Evolutionary conservation across 2,329 filamentous ascomycete genomes (phyloP).

Genomic region (Pseudovirgaria hyperparasitica): DNA sequence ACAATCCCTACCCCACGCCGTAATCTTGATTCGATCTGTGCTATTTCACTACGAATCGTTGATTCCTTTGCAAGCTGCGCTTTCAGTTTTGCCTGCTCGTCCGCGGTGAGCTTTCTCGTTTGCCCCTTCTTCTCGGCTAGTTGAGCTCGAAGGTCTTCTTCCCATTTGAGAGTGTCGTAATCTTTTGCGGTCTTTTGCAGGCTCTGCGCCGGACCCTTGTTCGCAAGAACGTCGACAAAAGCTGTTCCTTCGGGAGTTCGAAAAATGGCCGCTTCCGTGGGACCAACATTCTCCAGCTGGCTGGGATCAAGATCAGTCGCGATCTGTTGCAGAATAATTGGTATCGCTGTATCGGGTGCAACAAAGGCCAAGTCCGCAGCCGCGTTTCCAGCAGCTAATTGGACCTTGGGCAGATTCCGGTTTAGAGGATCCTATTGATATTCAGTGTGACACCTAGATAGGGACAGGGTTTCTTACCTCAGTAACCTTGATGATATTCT

Average conservation of each 20-base stretch:
- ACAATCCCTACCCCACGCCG: constrained; percentile 79
- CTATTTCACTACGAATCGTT: constrained; percentile 61
- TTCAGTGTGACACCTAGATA: constrained; percentile 1
- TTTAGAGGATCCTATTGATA: constrained; percentile 9
- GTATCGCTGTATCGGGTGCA: constrained; percentile 68
- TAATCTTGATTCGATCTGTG: constrained; percentile 55
- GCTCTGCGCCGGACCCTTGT: constrained; percentile 56
- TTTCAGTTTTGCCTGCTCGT: constrained; percentile 83
- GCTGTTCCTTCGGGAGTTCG: constrained; percentile 77
- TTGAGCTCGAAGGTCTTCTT: constrained; percentile 77
- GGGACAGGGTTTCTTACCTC: constrained; percentile 36
- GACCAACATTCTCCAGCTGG: constrained; percentile 61
- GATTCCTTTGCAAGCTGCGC: constrained; percentile 82
- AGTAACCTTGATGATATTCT: constrained; percentile 47
- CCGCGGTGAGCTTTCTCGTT: constrained; percentile 78
- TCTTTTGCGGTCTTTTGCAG: constrained; percentile 88
- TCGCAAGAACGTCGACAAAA: constrained; percentile 83
- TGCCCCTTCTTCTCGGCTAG: constrained; percentile 88
- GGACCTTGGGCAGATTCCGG: constrained; percentile 29
- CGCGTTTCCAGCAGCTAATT: constrained; percentile 65
- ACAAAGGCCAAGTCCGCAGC: constrained; percentile 90
- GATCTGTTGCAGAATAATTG: constrained; percentile 63
- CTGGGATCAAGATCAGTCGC: constrained; percentile 57
- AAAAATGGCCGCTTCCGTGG: constrained; percentile 85
- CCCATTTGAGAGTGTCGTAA: constrained; percentile 94